Base-by-base conservation (phyloP, 176 grass and related monocot species). In the Microstegium vimineum region DNA sequence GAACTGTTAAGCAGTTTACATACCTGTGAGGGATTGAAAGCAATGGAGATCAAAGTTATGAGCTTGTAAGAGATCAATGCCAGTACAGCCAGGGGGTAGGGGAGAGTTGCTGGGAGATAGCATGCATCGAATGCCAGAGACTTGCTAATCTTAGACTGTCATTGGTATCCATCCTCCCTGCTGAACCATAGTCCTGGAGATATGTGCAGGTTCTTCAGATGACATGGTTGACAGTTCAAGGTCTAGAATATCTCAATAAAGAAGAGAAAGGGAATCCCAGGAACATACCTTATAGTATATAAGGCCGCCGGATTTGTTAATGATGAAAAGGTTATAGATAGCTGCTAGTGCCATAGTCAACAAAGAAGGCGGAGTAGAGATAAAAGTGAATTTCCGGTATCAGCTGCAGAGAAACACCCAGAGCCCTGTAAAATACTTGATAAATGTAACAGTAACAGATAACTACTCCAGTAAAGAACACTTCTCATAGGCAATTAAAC, bases 41-140 rank as follows among this genome's bases (percentile, higher is more conserved):
- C 93, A 95, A 78, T 95, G 91, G 46, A 99, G 93, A 76, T 99
- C 93, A 9, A 99, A 99, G 73, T 92, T 99, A 73, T 99, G 80
- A 16, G 96, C 96, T 17, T 90, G 89, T 23, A 99, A 81, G 40
- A 95, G 90, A 46, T 99, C 91, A 9, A 95, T 95, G 69, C 96
- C 96, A 26, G 56, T 87, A 67, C 96, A 99, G 20, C 96, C 96
- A 22, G 15, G 68, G n/a, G 40, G 51, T 84, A 73, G 93, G 96
- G 22, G 96, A 99, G 4, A 99, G 87, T 77, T 95, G 96, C 87
- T 99, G 96, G 38, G 96, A 93, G 82, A 99, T 99, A 32, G 96
- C 96, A 15, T 95, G 90, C 96, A 99, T 99, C 1, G 93, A 99
- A 71, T 99, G 96, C 93, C 93, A 99, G 69, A 99, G 89, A 89